A percentile compares a stretch with the other conserved stretches of the same genome.
phyloP scores from a whole-genome alignment of 2,329 filamentous ascomycete species.

The Fusarium solani-melongenae region DNA sequence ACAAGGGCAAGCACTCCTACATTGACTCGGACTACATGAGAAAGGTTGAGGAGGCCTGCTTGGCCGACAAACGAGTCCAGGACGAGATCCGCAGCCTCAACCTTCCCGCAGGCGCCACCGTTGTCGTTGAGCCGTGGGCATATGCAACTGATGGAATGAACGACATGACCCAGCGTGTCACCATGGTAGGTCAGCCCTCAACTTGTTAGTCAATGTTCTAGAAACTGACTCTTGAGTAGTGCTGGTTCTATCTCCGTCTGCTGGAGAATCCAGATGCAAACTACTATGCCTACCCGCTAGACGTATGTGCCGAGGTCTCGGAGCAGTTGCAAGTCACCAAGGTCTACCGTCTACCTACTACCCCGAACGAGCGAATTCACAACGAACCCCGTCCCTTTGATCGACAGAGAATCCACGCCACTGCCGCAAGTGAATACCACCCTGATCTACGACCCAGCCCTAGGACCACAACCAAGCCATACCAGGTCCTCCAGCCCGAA shows the following conservation, averaged over 20 bases:
- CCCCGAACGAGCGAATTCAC: conserved; percentile 47
- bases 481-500: conserved; percentile 46
- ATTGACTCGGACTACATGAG: conserved; percentile 62
- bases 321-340: conserved; percentile 57
- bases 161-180: too few relatives aligned
- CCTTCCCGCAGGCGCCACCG: too few relatives aligned
- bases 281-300: conserved; percentile 65
- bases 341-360: conserved; percentile 57
- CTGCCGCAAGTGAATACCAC: conserved; percentile 47
- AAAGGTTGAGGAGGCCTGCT: conserved; percentile 31
- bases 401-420: conserved; percentile 51
- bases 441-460: conserved; percentile 41
- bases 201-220: too few relatives aligned
- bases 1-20: conserved; percentile 57
- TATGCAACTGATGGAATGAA: too few relatives aligned
- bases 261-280: conserved; percentile 59
- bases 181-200: too few relatives aligned
- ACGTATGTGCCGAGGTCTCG: conserved; percentile 62
- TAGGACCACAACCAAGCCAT: conserved; percentile 45
- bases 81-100: too few relatives aligned
- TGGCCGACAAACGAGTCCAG: too few relatives aligned
- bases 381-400: conserved; percentile 52
- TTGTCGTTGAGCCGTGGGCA: too few relatives aligned
- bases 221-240: conserved; percentile 5
- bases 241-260: conserved; percentile 47